Conservation (phyloP, 2,329 filamentous ascomycete genomes). For the Aspergillus felis region DNA sequence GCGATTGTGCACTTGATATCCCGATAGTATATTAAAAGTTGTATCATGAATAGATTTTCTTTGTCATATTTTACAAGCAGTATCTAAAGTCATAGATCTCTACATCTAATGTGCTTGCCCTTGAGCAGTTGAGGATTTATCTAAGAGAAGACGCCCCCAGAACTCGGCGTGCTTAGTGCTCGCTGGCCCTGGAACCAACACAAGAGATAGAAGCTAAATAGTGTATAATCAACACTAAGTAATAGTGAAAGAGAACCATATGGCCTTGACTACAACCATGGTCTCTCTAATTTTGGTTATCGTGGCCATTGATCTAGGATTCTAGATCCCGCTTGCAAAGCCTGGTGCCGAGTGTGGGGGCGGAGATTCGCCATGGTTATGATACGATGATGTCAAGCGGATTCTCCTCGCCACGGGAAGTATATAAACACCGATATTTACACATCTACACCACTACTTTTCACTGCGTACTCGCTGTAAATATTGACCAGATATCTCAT, state of each 20-base stretch:
- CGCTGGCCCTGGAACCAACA: too few relatives aligned
- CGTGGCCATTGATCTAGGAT: background rate
- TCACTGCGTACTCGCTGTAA: background rate
- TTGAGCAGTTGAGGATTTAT: too few relatives aligned
- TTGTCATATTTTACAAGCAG: background rate
- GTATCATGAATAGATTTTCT: background rate
- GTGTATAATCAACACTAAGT: too few relatives aligned
- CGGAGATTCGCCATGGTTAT: background rate
- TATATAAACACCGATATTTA: background rate
- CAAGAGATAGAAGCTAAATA: too few relatives aligned
- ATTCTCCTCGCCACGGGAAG: background rate
- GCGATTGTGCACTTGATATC: background rate
- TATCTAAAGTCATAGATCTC: too few relatives aligned
- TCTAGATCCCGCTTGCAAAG: background rate
- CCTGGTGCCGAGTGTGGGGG: background rate
- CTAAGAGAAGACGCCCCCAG: too few relatives aligned
- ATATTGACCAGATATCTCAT: background rate
- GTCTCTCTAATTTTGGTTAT: background rate
- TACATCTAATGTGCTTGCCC: too few relatives aligned
- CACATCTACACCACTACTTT: too few relatives aligned
- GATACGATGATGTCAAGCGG: background rate
- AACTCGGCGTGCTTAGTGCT: too few relatives aligned
- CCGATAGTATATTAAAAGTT: background rate
- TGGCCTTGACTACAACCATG: too few relatives aligned
- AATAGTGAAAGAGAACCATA: too few relatives aligned